Base-by-base conservation (phyloP, 371 early-diverging fungal genomes). In the Mucor indicus region DNA sequence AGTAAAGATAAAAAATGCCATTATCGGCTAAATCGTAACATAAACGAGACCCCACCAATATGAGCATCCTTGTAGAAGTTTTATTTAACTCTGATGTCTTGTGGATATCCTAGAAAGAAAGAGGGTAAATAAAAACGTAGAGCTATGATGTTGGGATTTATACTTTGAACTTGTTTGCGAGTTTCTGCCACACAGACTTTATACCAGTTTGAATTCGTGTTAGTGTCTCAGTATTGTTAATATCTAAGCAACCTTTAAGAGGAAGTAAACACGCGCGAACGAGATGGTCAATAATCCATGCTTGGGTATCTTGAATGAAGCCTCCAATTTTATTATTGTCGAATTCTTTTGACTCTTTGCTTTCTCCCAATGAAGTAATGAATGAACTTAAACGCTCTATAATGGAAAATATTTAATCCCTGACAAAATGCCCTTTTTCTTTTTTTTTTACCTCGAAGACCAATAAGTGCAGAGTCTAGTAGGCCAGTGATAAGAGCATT, bases 1-100 rank as follows among this genome's bases (percentile, higher is more conserved):
- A 55, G 52, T 81, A 81, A 4, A 67, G 22, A 35, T 72, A 69
- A 17, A 62, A 57, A 4, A 77, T 63, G 0, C 58, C 54, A 16
- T 65, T 50, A 20, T 71, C 72, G 2, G 78, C 69, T 5, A 79
- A 37, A 40, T 79, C 69, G 30, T 78, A 74, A 42, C 75, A 77
- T 13, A 81, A 57, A 7, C 75, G 73, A 13, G 82, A 77, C 32
- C 62, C 62, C 6, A 71, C 50, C n/a, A 71, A 30, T 10, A 58
- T 44, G 1, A 69, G 41, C 1, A 53, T 48, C 7, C 49, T 43
- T 19, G 49, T 10, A 1, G 42, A 44, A 5, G 7, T 2, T 30
- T 23, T 42, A 31, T 57, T 39, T 11, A 51, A n/a, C 29, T 46
- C 37, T 23, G 25, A 22, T 5, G 16, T 23, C 38, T 36, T 30